Base-by-base conservation (phyloP, 495 filamentous ascomycete species). In the Penicillium longicatenatum region DNA sequence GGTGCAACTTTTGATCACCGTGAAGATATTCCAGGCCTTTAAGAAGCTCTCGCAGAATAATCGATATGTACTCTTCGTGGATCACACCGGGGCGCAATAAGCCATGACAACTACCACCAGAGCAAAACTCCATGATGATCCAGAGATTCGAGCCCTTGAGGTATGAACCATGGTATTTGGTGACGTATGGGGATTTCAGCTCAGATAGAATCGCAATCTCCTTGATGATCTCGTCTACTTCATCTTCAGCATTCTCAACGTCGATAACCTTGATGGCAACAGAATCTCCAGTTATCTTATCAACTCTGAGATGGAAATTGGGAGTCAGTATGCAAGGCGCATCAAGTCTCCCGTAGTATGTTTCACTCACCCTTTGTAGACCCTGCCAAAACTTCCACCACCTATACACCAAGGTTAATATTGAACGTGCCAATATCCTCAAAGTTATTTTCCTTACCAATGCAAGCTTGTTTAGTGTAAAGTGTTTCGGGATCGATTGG, bases 221-320 rank as follows among this genome's bases (percentile, higher is more conserved):
- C 65, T 96, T 91, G 65, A 98, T 96, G 66, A 99, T 98, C 73
- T 99, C 94, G 71, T 96, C 91, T 47, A 99, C 94, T 70, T 99
- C 94, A 66, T 99, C 94, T 73, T 97, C 94, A 66, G 92, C 94
- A 70, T 91, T 94, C 72, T 99, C 94, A 60, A 99, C 92, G 65
- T 99, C 94, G 70, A 99, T 97, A 59, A 96, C 82, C 69, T 97
- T 99, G 76, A 96, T 96, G 20, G 92, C 93, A 12, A 96, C 91
- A 12, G 90, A 84, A 70, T 92, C 86, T 45, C 91, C 92, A 12
- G 88, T 93, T 3, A 87, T 82, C 64, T 88, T 90, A 73, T 96
- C 90, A 48, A 96, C 87, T 22, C 91, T 96, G 17, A n/a, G 3
- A 17, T 49, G 19, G 14, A 19, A 50, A n/a, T 21, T 12, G 37